A percentile compares a stretch with the other conserved stretches of the same genome.
Conservation (phyloP, 2,329 filamentous ascomycete species). For the Colletotrichum liaoningense region DNA sequence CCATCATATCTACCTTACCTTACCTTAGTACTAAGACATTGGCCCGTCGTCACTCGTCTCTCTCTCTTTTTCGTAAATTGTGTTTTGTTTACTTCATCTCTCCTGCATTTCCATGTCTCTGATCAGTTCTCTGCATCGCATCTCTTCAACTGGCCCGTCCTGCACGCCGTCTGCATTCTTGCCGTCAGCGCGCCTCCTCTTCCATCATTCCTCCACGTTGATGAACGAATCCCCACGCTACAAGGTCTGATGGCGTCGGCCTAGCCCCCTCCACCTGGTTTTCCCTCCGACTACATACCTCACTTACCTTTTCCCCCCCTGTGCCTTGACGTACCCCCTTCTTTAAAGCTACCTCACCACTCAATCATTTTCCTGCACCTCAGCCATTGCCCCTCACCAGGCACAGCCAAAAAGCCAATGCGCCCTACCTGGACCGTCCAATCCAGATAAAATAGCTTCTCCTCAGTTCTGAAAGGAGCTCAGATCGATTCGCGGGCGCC, state of each 20-base stretch:
- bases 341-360: conserved; percentile 7
- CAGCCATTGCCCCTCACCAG: conserved; percentile 23
- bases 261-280: conserved; percentile 33
- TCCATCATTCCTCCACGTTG: conserved; percentile 32
- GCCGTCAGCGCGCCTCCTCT: conserved; percentile 32
- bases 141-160: background rate
- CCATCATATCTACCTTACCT: background rate
- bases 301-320: background rate
- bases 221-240: conserved; percentile 30
- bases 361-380: background rate
- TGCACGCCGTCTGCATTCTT: conserved; percentile 31
- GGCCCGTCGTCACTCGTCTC: background rate
- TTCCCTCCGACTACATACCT: background rate
- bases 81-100: conserved; percentile 22
- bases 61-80: background rate
- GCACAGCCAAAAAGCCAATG: conserved; percentile 24
- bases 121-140: conserved; percentile 1
- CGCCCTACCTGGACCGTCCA: conserved; percentile 9
- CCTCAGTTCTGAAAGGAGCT: conserved; percentile 15
- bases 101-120: conserved; percentile 18
- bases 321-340: conserved; percentile 33
- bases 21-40: background rate
- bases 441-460: conserved; percentile 27
- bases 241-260: conserved; percentile 26
- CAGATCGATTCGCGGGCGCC: conserved; percentile 10